phyloP scores from a whole-genome alignment of 176 grass and related monocot species.

The Aegilops sharonensis region DNA sequence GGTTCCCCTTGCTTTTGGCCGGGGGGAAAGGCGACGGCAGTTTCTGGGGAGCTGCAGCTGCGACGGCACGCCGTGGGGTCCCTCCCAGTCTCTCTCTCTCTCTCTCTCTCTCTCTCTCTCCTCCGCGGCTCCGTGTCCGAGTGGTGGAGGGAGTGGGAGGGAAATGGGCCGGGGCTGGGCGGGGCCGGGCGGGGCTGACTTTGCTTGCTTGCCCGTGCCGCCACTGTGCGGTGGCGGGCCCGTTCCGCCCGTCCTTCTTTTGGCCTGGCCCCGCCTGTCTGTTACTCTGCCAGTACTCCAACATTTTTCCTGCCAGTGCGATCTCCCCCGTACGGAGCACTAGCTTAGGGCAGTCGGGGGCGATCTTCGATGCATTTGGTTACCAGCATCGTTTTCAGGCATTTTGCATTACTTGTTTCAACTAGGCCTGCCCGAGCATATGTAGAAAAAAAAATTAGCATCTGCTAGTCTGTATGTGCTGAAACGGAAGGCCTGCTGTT shows the following conservation, averaged over 20 bases:
- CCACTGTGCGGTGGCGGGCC: not conserved
- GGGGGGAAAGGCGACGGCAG: slow-evolving; percentile 8
- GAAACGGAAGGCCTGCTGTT: too few species aligned
- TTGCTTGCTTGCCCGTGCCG: not conserved
- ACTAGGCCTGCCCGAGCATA: too few species aligned
- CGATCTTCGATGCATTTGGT: too few species aligned
- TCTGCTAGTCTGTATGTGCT: too few species aligned
- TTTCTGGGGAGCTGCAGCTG: not conserved
- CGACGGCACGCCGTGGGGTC: slow-evolving; percentile 15
- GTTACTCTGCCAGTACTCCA: not conserved
- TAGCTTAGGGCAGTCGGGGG: too few species aligned
- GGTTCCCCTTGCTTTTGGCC: not conserved
- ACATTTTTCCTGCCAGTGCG: not conserved
- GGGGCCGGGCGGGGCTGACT: not conserved
- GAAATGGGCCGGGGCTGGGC: not conserved
- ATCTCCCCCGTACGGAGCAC: too few species aligned
- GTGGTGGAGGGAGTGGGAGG: not conserved
- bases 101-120: not conserved
- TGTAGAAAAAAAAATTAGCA: too few species aligned
- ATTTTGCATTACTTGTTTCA: too few species aligned
- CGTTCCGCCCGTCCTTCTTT: not conserved
- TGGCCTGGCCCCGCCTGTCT: not conserved
- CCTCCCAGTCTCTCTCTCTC: not conserved
- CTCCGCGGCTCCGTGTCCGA: not conserved
- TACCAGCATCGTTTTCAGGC: too few species aligned